A percentile compares a stretch with the other conserved stretches of the same genome.
Conservation (phyloP, 2,329 filamentous ascomycete genomes). For the Paradendryphiella salina region DNA sequence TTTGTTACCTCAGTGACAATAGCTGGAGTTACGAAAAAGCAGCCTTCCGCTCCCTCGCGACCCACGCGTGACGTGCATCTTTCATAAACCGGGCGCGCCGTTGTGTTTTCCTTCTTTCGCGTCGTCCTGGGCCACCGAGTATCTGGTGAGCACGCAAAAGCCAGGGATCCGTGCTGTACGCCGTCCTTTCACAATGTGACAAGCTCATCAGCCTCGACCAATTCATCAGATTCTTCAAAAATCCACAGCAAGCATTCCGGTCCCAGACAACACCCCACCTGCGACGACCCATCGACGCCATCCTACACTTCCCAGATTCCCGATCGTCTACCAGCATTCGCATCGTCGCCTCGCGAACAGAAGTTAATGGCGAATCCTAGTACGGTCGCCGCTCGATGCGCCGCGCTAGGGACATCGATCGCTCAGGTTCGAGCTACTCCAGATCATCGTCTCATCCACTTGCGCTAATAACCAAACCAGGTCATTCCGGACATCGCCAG, state of each 20-base stretch:
- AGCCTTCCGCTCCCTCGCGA: neutral
- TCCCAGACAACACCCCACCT: neutral
- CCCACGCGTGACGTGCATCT: neutral
- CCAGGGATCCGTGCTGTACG: conserved; percentile 16
- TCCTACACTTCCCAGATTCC: neutral
- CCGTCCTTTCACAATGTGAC: conserved; percentile 12
- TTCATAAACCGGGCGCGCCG: neutral
- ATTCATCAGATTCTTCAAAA: conserved; percentile 1
- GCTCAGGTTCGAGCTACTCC: conserved; percentile 29
- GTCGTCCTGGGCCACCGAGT: conserved; percentile 8
- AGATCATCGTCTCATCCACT: conserved; percentile 5
- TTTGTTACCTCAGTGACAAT: conserved; percentile 11
- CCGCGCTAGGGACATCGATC: conserved; percentile 37
- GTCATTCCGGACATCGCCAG: conserved; percentile 35
- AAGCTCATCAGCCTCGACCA: conserved; percentile 13
- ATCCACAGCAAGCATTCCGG: conserved; percentile 1
- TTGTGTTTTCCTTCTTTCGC: conserved; percentile 5
- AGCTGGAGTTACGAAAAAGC: conserved; percentile 1
- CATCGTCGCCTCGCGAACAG: neutral
- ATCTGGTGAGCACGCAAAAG: conserved; percentile 13
- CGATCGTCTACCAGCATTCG: conserved; percentile 6
- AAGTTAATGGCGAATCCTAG: conserved; percentile 32
- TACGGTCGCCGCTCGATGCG: conserved; percentile 41
- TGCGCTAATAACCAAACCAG: conserved; percentile 23
- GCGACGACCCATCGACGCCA: neutral